phyloP scores from a whole-genome alignment of 1,139 yeast genomes.

The Debaryomycetaceae sp. region DNA sequence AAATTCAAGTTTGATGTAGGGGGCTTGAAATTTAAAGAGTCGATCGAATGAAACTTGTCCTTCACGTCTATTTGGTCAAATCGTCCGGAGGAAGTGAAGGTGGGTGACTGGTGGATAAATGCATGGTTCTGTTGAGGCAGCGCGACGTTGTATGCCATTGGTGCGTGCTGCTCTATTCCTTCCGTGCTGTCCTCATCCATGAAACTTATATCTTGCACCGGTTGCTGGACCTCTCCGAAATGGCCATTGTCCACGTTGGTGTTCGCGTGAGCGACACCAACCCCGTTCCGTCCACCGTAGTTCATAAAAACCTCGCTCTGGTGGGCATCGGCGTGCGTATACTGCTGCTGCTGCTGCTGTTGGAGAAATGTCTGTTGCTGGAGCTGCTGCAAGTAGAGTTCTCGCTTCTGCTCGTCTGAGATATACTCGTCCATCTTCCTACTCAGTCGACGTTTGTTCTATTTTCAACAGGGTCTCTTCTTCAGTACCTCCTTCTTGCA shows the following conservation, averaged over 20 bases:
- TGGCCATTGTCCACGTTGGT: neutral
- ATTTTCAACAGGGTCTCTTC: neutral
- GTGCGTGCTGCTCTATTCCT: slow-evolving; percentile 10
- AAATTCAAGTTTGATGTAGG: slow-evolving; percentile 29
- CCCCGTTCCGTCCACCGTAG: neutral
- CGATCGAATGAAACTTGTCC: slow-evolving; percentile 36
- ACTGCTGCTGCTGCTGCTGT: slow-evolving; percentile 8
- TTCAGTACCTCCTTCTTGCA: neutral
- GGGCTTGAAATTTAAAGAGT: slow-evolving; percentile 38
- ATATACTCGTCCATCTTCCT: slow-evolving; percentile 18
- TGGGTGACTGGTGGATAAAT: slow-evolving; percentile 17
- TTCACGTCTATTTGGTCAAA: slow-evolving; percentile 7
- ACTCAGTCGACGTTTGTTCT: neutral
- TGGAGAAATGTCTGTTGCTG: slow-evolving; percentile 11
- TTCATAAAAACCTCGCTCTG: neutral
- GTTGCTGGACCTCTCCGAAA: slow-evolving; percentile 1
- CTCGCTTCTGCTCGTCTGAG: slow-evolving; percentile 34
- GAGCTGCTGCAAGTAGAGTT: slow-evolving; percentile 22
- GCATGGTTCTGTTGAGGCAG: neutral
- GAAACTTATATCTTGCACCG: slow-evolving; percentile 26
- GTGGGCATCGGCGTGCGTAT: neutral
- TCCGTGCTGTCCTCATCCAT: slow-evolving; percentile 42
- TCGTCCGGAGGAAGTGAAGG: slow-evolving; percentile 16
- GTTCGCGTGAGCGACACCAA: neutral
- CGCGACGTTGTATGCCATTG: neutral